Conservation (phyloP, 768 basidiomycete species). For the Leccinum olivaceopallidum region DNA sequence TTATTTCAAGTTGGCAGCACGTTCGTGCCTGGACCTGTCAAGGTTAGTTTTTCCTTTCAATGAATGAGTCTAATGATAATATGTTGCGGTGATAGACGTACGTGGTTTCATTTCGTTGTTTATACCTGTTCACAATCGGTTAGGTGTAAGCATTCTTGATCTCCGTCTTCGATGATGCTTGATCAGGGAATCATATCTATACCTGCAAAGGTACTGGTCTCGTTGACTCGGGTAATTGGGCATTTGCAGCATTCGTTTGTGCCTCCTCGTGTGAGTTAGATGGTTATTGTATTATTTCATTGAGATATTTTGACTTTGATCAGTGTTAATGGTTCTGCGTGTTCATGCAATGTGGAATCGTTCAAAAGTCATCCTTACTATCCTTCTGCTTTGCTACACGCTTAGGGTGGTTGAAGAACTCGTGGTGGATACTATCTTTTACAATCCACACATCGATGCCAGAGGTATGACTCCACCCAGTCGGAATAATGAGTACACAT, state of each 20-base stretch:
- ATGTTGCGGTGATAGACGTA: background rate
- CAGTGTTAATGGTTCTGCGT: background rate
- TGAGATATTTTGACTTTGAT: background rate
- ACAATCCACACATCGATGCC: background rate
- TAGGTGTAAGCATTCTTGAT: background rate
- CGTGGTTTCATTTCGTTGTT: background rate
- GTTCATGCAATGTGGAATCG: background rate
- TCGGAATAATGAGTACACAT: background rate
- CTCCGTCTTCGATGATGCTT: background rate
- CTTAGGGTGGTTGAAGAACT: background rate
- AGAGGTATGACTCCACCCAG: background rate
- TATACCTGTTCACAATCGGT: background rate
- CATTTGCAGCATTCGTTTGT: background rate
- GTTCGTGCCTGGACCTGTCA: background rate
- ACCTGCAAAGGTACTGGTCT: background rate
- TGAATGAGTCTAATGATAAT: background rate
- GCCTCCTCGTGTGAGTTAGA: background rate
- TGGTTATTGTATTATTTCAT: background rate
- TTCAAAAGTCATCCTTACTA: background rate
- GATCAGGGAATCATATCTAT: too few species aligned
- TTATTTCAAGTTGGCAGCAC: background rate
- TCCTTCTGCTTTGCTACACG: background rate
- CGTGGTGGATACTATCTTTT: background rate
- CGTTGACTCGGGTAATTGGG: background rate
- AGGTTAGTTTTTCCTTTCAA: background rate